Evolutionary conservation across 2,329 filamentous ascomycete genomes (phyloP).

Genomic region (Clarireedia sp.): DNA sequence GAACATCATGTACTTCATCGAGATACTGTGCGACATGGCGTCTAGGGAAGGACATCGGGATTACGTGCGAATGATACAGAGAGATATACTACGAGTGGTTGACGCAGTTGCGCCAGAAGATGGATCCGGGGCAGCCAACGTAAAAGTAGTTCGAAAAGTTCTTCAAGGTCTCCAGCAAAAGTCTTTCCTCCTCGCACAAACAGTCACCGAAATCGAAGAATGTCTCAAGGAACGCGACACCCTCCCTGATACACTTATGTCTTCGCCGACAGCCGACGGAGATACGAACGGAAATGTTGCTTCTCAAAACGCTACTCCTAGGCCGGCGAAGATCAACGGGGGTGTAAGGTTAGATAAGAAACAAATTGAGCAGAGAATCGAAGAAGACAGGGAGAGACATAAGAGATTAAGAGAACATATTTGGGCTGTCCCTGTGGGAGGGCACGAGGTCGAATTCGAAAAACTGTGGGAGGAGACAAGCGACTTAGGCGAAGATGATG

Average conservation of each 20-base stretch:
- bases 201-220: conserved; percentile 72
- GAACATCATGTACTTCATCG: conserved; percentile 99
- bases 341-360: conserved; percentile 61
- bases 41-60: conserved; percentile 60
- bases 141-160: conserved; percentile 80
- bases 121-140: conserved; percentile 82
- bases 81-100: conserved; percentile 84
- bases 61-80: conserved; percentile 90
- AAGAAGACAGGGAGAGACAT: conserved; percentile 91
- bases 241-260: conserved; percentile 12
- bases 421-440: conserved; percentile 69
- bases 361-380: conserved; percentile 90
- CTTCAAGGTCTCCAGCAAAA: conserved; percentile 63
- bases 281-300: conserved; percentile 20
- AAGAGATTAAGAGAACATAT: conserved; percentile 87
- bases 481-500: conserved; percentile 82
- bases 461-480: conserved; percentile 83
- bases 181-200: conserved; percentile 63
- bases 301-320: conserved; percentile 5
- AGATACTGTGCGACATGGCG: conserved; percentile 71
- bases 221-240: conserved; percentile 63
- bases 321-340: conserved; percentile 5
- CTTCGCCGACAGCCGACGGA: conserved; percentile 10
- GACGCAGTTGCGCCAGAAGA: conserved; percentile 85
- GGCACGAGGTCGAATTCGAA: conserved; percentile 52